Conservation (phyloP, 2,329 filamentous ascomycete species). For the Cytospora piceae region DNA sequence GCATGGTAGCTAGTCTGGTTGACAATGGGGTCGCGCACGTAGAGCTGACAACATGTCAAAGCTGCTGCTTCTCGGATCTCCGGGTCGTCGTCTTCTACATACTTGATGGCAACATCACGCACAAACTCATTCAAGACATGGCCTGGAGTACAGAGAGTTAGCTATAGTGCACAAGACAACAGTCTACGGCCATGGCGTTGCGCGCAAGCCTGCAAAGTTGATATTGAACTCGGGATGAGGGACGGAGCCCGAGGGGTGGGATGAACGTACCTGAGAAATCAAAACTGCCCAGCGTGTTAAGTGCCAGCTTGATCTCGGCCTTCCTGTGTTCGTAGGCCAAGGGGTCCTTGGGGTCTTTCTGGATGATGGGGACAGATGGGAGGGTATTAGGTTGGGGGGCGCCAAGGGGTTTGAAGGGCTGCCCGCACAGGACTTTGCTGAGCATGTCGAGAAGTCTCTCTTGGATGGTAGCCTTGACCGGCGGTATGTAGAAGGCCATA, state of each 20-base stretch:
- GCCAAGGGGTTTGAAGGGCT: slow-evolving; percentile 89
- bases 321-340: slow-evolving; percentile 80
- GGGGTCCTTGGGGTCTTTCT: slow-evolving; percentile 84
- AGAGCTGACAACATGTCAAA: slow-evolving; percentile 95
- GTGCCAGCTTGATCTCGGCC: slow-evolving; percentile 85
- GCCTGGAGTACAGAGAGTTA: slow-evolving; percentile 45
- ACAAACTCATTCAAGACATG: slow-evolving; percentile 98
- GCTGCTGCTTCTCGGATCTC: slow-evolving; percentile 94
- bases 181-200: background rate
- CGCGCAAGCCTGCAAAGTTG: no score
- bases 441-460: slow-evolving; percentile 93
- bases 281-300: slow-evolving; percentile 96
- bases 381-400: slow-evolving; percentile 85
- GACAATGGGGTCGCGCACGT: slow-evolving; percentile 94
- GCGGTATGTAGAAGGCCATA: slow-evolving; percentile 98
- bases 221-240: background rate
- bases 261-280: slow-evolving; percentile 71
- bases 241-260: background rate
- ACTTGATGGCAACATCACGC: slow-evolving; percentile 95
- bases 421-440: slow-evolving; percentile 88
- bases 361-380: slow-evolving; percentile 77
- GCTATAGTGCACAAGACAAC: slow-evolving; percentile 9
- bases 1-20: slow-evolving; percentile 97
- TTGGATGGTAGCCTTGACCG: slow-evolving; percentile 90
- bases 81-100: slow-evolving; percentile 93